Evolutionary conservation across 352 stramenopile genomes (phyloP).

Genomic region (Pythium sukuiense): DNA sequence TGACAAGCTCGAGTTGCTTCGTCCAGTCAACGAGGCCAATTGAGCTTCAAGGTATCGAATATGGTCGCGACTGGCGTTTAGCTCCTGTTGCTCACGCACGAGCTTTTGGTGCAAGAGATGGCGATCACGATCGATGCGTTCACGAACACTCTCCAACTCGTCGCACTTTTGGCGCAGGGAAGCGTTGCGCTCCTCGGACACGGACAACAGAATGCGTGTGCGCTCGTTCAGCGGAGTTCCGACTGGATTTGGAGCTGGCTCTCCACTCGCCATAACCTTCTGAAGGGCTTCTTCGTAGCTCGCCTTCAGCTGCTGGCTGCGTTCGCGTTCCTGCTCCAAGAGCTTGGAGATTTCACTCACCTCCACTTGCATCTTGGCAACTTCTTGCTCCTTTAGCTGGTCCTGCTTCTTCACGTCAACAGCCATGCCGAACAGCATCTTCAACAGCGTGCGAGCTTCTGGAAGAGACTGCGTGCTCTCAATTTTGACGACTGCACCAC

Average conservation of each 20-base stretch:
- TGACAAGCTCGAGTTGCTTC: slow-evolving; percentile 21
- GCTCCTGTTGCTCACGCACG: slow-evolving; percentile 45
- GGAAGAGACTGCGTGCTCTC: slow-evolving; percentile 81
- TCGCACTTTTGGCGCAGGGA: slow-evolving; percentile 76
- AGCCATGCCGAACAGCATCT: slow-evolving; percentile 87
- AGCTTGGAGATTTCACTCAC: slow-evolving; percentile 56
- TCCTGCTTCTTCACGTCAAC: slow-evolving; percentile 87
- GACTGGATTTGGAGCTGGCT: slow-evolving; percentile 23
- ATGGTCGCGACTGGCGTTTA: slow-evolving; percentile 54
- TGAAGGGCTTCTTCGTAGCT: slow-evolving; percentile 85
- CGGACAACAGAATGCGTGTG: slow-evolving; percentile 64
- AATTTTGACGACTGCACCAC: slow-evolving; percentile 70
- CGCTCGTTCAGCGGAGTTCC: slow-evolving; percentile 57
- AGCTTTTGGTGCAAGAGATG: slow-evolving; percentile 48
- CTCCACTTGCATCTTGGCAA: slow-evolving; percentile 75
- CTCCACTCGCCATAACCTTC: slow-evolving; percentile 54
- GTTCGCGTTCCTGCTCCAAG: slow-evolving; percentile 71
- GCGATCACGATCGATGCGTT: slow-evolving; percentile 47
- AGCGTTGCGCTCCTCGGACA: slow-evolving; percentile 74
- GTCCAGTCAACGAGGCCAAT: slow-evolving; percentile 27
- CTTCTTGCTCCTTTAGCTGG: slow-evolving; percentile 75
- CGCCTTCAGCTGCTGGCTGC: slow-evolving; percentile 77
- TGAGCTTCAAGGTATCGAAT: slow-evolving; percentile 69
- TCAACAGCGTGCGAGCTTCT: slow-evolving; percentile 76
- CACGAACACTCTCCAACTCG: slow-evolving; percentile 54